Conservation (phyloP, 768 basidiomycete species). For the Hygrocybe punicea region DNA sequence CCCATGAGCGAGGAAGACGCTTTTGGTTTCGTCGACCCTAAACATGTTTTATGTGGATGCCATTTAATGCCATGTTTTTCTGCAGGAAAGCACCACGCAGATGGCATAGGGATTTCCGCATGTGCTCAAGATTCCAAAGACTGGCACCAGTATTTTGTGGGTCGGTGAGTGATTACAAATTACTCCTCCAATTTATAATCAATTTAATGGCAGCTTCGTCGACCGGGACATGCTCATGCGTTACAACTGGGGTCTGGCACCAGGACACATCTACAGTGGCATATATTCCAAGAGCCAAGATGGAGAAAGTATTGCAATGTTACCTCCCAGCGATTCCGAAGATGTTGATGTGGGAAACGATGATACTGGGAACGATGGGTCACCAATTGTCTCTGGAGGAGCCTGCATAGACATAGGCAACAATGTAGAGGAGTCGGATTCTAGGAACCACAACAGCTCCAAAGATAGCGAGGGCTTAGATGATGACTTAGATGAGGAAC, state of each 20-base stretch:
- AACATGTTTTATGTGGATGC: conserved; percentile 23
- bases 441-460: no score
- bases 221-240: conserved; percentile 20
- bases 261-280: conserved; percentile 10
- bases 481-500: neutral
- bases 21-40: conserved; percentile 39
- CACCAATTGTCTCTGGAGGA: no score
- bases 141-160: conserved; percentile 31
- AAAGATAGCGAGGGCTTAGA: neutral
- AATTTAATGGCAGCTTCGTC: conserved; percentile 13
- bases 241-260: conserved; percentile 18
- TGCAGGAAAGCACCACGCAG: conserved; percentile 8
- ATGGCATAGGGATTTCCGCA: neutral
- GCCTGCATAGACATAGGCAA: no score
- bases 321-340: neutral
- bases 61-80: conserved; percentile 36
- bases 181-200: neutral
- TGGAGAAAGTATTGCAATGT: neutral
- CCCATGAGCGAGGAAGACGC: conserved; percentile 14
- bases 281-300: neutral
- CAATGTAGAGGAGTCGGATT: no score
- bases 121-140: neutral
- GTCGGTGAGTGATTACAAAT: conserved; percentile 28
- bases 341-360: neutral
- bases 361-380: no score